Percentiles rank a stretch among this genome's conserved stretches.
phyloP scores from a whole-genome alignment of 2,329 filamentous ascomycete genomes.

The Monilinia aucupariae region DNA sequence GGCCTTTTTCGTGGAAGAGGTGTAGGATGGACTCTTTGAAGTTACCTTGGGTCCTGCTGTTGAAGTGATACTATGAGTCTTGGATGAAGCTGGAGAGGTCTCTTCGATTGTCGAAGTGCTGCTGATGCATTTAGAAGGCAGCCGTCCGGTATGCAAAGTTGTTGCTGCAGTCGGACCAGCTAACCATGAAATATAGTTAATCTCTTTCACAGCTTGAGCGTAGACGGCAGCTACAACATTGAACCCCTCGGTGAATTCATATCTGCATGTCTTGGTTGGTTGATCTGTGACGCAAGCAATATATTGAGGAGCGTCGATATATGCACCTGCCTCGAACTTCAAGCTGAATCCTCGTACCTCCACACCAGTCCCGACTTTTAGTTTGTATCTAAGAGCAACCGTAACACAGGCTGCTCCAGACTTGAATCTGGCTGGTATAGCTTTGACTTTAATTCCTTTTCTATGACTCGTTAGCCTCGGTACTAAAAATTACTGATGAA shows the following conservation, averaged over 20 bases:
- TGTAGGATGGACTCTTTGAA: background rate
- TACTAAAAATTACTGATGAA: background rate
- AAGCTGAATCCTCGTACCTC: conserved; percentile 13
- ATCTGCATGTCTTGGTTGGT: conserved; percentile 10
- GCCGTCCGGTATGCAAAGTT: background rate
- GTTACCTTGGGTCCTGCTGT: background rate
- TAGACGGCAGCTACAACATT: conserved; percentile 11
- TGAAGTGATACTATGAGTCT: background rate
- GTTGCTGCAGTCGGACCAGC: background rate
- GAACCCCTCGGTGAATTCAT: conserved; percentile 18
- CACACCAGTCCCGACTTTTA: conserved; percentile 15
- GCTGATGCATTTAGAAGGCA: background rate
- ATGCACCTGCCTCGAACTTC: conserved; percentile 20
- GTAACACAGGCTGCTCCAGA: conserved; percentile 17
- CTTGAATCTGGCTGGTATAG: conserved; percentile 17
- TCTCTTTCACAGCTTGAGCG: background rate
- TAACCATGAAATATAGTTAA: background rate
- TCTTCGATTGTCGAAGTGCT: background rate
- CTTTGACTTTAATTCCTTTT: conserved; percentile 11
- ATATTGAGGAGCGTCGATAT: conserved; percentile 20
- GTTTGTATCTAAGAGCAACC: conserved; percentile 14
- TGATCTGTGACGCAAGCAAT: conserved; percentile 17
- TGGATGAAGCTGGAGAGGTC: background rate
- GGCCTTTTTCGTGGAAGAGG: background rate
- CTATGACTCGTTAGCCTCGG: background rate